Evolutionary conservation across 1,139 yeast species (phyloP).

Genomic region (Lodderomyces oxycetoniae): DNA sequence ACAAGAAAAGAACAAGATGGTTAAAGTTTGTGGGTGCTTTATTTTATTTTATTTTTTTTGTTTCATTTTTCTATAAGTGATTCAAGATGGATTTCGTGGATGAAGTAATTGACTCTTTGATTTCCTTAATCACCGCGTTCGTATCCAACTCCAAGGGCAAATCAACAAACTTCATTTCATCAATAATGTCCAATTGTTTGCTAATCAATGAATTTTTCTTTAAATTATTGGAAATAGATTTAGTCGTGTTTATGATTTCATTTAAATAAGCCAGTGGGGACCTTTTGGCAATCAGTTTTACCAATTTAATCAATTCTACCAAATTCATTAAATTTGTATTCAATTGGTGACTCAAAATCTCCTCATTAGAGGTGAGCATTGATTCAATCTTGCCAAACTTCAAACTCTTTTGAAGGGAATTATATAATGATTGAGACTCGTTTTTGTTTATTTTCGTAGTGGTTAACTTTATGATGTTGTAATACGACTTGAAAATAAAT

Average conservation of each 20-base stretch:
- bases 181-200: slow-evolving; percentile 16
- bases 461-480: slow-evolving; percentile 23
- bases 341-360: slow-evolving; percentile 19
- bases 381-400: slow-evolving; percentile 23
- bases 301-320: slow-evolving; percentile 26
- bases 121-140: slow-evolving; percentile 8
- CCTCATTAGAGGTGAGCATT: slow-evolving; percentile 12
- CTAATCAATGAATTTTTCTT: slow-evolving; percentile 13
- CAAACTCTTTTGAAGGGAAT: slow-evolving; percentile 30
- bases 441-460: slow-evolving; percentile 20
- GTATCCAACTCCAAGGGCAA: slow-evolving; percentile 13
- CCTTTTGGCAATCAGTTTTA: slow-evolving; percentile 9
- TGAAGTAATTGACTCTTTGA: slow-evolving; percentile 17
- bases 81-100: slow-evolving; percentile 14
- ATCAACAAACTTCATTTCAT: slow-evolving; percentile 11
- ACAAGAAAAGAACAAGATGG: too few relatives aligned
- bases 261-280: neutral
- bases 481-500: slow-evolving; percentile 24
- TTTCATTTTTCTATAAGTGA: slow-evolving; percentile 8
- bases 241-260: slow-evolving; percentile 1
- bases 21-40: neutral
- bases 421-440: slow-evolving; percentile 25
- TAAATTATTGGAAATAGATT: slow-evolving; percentile 13
- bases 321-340: slow-evolving; percentile 21
- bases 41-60: too few relatives aligned